Conservation (phyloP, 495 filamentous ascomycete species). For the Trichoderma parareesei region DNA sequence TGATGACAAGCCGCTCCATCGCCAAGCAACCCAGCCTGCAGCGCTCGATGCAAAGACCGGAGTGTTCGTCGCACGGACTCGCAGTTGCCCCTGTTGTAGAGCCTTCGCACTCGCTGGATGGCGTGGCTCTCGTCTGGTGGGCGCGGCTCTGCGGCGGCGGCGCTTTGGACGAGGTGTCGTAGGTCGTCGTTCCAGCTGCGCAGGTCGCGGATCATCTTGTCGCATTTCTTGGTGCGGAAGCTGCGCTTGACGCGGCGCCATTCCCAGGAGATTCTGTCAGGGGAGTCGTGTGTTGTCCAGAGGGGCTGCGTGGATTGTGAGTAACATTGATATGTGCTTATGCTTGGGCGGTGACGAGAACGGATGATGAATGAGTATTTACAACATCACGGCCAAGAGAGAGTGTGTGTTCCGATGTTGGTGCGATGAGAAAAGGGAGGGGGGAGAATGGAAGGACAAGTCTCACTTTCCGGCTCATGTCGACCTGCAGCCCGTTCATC, state of each 20-base stretch:
- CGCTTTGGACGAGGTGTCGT: neutral
- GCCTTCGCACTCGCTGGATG: neutral
- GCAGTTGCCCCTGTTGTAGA: neutral
- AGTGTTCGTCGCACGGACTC: neutral
- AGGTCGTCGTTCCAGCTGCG: conserved; percentile 7
- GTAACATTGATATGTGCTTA: neutral
- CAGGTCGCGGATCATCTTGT: conserved; percentile 3
- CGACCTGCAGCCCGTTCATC: conserved; percentile 1
- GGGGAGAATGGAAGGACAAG: neutral
- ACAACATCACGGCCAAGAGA: neutral
- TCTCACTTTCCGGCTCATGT: conserved; percentile 5
- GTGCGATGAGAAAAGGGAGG: neutral
- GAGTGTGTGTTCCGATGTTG: neutral
- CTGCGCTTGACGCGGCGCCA: conserved; percentile 7
- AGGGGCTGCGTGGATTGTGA: neutral
- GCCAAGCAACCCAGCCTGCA: neutral
- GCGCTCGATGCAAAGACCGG: neutral
- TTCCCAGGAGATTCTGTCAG: neutral
- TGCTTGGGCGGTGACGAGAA: neutral
- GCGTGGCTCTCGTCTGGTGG: neutral
- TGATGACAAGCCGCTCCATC: neutral
- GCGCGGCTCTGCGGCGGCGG: neutral
- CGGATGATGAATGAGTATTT: neutral
- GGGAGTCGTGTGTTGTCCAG: conserved; percentile 3
- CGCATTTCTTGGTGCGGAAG: neutral